Percentiles rank a stretch among this genome's conserved stretches.
These are phyloP conservation scores for Alternaria conjuncta DNA, from an alignment of 2,329 filamentous ascomycete genomes.

Conservation along the genomic window DNA sequence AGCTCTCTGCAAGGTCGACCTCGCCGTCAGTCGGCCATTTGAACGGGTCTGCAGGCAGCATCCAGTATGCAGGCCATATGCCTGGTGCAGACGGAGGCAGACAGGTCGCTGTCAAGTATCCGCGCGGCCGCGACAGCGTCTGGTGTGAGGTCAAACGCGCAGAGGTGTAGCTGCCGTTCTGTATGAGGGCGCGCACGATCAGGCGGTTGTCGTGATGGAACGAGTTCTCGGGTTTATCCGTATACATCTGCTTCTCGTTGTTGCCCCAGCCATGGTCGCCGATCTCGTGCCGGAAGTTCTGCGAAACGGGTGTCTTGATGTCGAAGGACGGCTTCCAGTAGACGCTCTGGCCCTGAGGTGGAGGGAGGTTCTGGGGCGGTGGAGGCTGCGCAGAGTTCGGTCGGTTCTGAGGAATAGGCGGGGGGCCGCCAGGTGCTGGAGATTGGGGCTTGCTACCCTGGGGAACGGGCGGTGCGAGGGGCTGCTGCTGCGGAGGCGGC, in stretches of 20 bases:
- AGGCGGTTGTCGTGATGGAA: slow-evolving; percentile 62
- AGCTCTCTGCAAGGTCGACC: slow-evolving; percentile 67
- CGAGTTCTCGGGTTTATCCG: slow-evolving; percentile 56
- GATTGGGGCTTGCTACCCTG: slow-evolving; percentile 41
- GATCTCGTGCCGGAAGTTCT: slow-evolving; percentile 62
- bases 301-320: slow-evolving; percentile 54
- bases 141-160: slow-evolving; percentile 62
- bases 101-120: slow-evolving; percentile 61
- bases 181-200: slow-evolving; percentile 60
- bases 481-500: slow-evolving; percentile 33
- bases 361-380: slow-evolving; percentile 37
- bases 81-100: slow-evolving; percentile 61
- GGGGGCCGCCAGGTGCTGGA: slow-evolving; percentile 23
- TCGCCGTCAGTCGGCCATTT: slow-evolving; percentile 66
- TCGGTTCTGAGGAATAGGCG: slow-evolving; percentile 37
- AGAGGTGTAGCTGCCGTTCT: slow-evolving; percentile 57
- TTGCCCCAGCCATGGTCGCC: slow-evolving; percentile 69
- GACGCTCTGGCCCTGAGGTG: slow-evolving; percentile 33
- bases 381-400: slow-evolving; percentile 35
- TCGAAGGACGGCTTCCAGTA: slow-evolving; percentile 64
- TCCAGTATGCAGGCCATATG: slow-evolving; percentile 69
- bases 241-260: slow-evolving; percentile 66
- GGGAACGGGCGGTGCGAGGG: slow-evolving; percentile 38
- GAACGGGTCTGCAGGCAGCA: slow-evolving; percentile 65
- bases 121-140: slow-evolving; percentile 59